A percentile compares a stretch with the other conserved stretches of the same genome.
Evolutionary conservation across 805 yeast genomes (phyloP).

Genomic region (Metschnikowia peoriensis): DNA sequence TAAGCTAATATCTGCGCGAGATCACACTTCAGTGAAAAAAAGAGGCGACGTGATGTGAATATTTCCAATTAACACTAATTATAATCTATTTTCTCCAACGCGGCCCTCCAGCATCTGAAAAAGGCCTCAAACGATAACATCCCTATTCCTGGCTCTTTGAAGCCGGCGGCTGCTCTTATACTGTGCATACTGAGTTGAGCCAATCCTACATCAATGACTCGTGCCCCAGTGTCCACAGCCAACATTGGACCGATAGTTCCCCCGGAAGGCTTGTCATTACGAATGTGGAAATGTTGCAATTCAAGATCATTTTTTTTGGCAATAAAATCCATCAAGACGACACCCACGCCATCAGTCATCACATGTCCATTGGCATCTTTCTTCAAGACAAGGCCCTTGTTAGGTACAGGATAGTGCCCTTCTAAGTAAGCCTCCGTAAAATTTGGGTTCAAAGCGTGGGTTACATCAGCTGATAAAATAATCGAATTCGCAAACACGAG

Average conservation of each 20-base stretch:
- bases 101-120: constrained; percentile 27
- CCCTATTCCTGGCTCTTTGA: constrained; percentile 39
- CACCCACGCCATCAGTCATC: constrained; percentile 35
- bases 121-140: constrained; percentile 31
- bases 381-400: constrained; percentile 37
- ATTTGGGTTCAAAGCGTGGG: constrained; percentile 44
- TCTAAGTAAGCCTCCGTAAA: constrained; percentile 32
- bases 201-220: constrained; percentile 41
- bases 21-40: too few relatives aligned
- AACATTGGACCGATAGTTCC: constrained; percentile 44
- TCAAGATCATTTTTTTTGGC: constrained; percentile 23
- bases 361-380: constrained; percentile 39
- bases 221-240: constrained; percentile 34
- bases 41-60: background rate
- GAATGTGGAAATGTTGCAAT: constrained; percentile 39
- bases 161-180: constrained; percentile 38
- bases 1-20: too few relatives aligned
- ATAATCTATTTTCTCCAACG: constrained; percentile 9
- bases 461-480: constrained; percentile 42
- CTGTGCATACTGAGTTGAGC: constrained; percentile 45
- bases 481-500: constrained; percentile 32
- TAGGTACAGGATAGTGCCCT: constrained; percentile 37
- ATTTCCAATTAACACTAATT: background rate
- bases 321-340: constrained; percentile 25
- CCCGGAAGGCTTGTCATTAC: constrained; percentile 42